A percentile compares a stretch with the other conserved stretches of the same genome.
These are phyloP conservation scores for Aspergillus kassunensis DNA, from an alignment of 495 filamentous ascomycete species.

Conservation along the genomic window DNA sequence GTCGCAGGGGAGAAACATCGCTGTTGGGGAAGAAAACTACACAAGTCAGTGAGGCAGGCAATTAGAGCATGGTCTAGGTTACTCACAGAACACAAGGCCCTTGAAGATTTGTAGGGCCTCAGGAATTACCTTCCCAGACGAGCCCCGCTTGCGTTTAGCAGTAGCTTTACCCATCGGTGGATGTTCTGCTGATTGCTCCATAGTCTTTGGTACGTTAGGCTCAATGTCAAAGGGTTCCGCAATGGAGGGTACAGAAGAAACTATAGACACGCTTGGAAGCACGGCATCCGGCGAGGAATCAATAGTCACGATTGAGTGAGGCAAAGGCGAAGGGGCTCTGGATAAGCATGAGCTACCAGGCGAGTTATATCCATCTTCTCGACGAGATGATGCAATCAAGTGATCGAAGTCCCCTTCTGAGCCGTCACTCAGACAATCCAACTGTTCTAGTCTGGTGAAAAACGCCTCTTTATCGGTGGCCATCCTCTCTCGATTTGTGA, in stretches of 20 bases:
- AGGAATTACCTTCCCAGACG: slow-evolving; percentile 42
- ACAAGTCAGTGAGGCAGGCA: not conserved
- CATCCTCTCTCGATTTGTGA: slow-evolving; percentile 17
- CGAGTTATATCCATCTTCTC: not conserved
- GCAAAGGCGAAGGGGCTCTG: not conserved
- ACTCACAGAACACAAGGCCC: slow-evolving; percentile 57
- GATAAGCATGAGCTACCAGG: not conserved
- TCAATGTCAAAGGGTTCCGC: not conserved
- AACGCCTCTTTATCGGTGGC: slow-evolving; percentile 36
- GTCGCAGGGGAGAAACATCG: slow-evolving; percentile 61
- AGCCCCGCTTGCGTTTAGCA: slow-evolving; percentile 23
- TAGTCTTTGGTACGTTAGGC: slow-evolving; percentile 4
- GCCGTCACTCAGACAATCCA: slow-evolving; percentile 42
- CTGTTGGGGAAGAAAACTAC: slow-evolving; percentile 77
- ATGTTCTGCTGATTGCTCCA: not conserved
- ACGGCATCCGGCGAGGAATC: not conserved
- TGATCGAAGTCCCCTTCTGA: slow-evolving; percentile 10
- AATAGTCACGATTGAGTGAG: not conserved
- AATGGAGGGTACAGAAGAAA: not conserved
- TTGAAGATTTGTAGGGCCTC: slow-evolving; percentile 64
- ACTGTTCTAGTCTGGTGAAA: slow-evolving; percentile 42
- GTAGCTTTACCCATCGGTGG: not conserved
- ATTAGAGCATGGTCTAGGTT: not conserved
- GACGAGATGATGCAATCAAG: slow-evolving; percentile 7
- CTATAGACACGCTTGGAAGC: not conserved